A percentile compares a stretch with the other conserved stretches of the same genome.
Conservation (phyloP, 2,329 filamentous ascomycete genomes). For the Fusarium hainanense region DNA sequence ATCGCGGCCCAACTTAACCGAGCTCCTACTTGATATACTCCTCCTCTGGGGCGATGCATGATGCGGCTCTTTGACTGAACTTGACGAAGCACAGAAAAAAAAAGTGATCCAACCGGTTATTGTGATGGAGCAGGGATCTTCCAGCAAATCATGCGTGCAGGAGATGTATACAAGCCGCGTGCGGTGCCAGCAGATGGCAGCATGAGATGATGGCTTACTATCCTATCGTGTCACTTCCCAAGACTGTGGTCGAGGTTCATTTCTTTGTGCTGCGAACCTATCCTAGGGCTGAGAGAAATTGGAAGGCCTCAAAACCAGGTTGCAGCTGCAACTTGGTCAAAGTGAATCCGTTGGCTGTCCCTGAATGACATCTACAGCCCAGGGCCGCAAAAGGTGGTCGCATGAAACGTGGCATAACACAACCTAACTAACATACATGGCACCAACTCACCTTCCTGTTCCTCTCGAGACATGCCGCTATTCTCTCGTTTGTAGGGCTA, state of each 20-base stretch:
- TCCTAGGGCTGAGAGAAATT: constrained; percentile 20
- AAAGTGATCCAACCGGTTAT: background rate
- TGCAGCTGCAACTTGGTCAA: constrained; percentile 26
- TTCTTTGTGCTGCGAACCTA: background rate
- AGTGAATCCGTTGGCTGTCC: constrained; percentile 17
- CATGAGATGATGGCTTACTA: constrained; percentile 11
- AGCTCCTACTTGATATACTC: constrained; percentile 14
- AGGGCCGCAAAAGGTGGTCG: constrained; percentile 33
- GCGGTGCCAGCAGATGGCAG: constrained; percentile 43
- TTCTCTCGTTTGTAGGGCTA: background rate
- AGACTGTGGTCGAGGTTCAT: constrained; percentile 22
- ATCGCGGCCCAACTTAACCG: constrained; percentile 11
- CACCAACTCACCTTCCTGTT: constrained; percentile 12
- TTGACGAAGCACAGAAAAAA: background rate
- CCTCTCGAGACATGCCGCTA: background rate
- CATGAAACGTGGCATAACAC: constrained; percentile 39
- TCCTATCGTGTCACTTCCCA: constrained; percentile 28
- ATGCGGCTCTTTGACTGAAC: constrained; percentile 28
- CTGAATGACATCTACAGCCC: constrained; percentile 4
- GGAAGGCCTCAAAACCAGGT: constrained; percentile 36
- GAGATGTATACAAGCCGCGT: constrained; percentile 34
- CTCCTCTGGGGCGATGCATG: background rate
- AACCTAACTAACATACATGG: constrained; percentile 3
- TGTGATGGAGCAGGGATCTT: constrained; percentile 35
- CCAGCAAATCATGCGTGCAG: constrained; percentile 30